Conservation (phyloP, 768 basidiomycete species). For the Mycena chlorophos region DNA sequence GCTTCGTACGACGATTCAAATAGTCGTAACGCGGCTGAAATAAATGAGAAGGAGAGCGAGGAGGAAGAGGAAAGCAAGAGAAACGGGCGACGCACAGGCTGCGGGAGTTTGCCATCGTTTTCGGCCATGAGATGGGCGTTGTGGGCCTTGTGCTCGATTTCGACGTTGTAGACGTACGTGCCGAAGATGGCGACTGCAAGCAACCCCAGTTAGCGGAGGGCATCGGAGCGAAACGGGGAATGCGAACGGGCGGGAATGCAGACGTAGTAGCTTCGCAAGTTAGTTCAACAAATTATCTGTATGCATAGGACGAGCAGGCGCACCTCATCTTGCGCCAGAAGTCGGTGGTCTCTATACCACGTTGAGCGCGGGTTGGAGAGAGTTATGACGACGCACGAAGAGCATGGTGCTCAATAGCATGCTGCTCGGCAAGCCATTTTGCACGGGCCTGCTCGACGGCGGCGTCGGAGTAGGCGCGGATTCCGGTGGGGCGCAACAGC, state of each 20-base stretch:
- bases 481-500: slow-evolving; percentile 47
- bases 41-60: too few relatives aligned
- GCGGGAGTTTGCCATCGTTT: slow-evolving; percentile 71
- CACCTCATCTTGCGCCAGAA: slow-evolving; percentile 90
- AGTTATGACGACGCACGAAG: slow-evolving; percentile 41
- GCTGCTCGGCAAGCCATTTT: slow-evolving; percentile 51
- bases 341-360: slow-evolving; percentile 61
- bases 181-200: slow-evolving; percentile 48
- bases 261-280: slow-evolving; percentile 61
- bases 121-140: slow-evolving; percentile 67
- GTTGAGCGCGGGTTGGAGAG: slow-evolving; percentile 2
- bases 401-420: slow-evolving; percentile 66
- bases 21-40: slow-evolving; percentile 79
- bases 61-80: too few relatives aligned
- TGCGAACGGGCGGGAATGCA: slow-evolving; percentile 74
- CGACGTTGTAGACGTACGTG: slow-evolving; percentile 58
- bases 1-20: slow-evolving; percentile 68
- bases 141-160: slow-evolving; percentile 69
- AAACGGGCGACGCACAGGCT: too few relatives aligned
- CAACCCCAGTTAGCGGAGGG: not conserved
- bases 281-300: too few relatives aligned
- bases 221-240: slow-evolving; percentile 3
- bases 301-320: slow-evolving; percentile 26
- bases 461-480: slow-evolving; percentile 39
- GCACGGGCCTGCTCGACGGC: slow-evolving; percentile 36